Base-by-base conservation (phyloP, 2,329 filamentous ascomycete genomes). In the Cordyceps fumosorosea region DNA sequence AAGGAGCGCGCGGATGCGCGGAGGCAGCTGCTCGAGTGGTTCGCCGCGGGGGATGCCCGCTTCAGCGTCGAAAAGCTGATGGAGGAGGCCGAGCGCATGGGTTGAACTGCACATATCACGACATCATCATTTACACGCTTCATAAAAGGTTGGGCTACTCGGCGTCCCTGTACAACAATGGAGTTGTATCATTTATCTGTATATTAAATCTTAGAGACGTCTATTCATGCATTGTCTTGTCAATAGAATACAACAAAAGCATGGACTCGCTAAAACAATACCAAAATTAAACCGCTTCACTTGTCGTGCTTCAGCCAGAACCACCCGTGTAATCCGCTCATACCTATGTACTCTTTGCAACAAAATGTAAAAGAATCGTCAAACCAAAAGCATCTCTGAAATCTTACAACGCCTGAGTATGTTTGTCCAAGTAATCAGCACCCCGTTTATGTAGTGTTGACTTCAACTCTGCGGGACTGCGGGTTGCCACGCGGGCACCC, bases 11-110 rank as follows among this genome's bases (percentile, higher is more conserved):
- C 76, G 1, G 80, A 81, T 65, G 83, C 84, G 66, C 87, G 89
- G 76, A 85, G 82, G 71, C 82, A 82, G 74, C 73, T 99, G 72
- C 74, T 98, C 72, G 86, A 91, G 74, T 88, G 88, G 82, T 99
- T 99, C 74, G 88, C 84, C 0, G 81, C 78, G 24, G 95, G 93
- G 0, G 92, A 96, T 75, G 77, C 77, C 63, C 80, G 80, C 58
- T 99, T 99, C 72, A 91, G 84, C 67, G 82, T 99, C 7, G 90
- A 97, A 73, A 87, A 88, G 74, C 74, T 99, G 70, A 75, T 99
- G 64, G 91, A 96, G 67, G 93, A 98, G 80, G 88, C 91, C 0
- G 93, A 98, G 82, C 91, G 87, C 76, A 78, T 96, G 71, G 83
- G 77, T 57, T 86, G 72, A 71, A 48, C n/a, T 20, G 29, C 29